Evolutionary conservation across 257 asterid genomes (phyloP).

Genomic region (Solanum okadae): DNA sequence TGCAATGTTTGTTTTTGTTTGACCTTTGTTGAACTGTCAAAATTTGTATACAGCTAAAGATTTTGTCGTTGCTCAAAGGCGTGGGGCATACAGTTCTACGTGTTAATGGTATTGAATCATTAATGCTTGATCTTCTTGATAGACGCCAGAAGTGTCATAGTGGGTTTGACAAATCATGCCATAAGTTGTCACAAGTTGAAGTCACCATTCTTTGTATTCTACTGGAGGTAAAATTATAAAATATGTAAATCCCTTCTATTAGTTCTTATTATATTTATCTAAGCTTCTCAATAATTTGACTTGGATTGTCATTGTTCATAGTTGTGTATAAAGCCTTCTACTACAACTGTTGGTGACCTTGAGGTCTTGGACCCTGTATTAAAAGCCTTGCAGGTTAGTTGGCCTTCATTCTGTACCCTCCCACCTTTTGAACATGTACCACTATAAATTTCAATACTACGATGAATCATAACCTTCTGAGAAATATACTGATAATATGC

Average conservation of each 20-base stretch:
- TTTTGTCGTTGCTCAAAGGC: constrained; percentile 58
- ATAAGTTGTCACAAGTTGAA: constrained; percentile 50
- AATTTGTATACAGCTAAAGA: constrained; percentile 48
- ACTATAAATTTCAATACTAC: not conserved
- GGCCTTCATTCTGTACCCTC: not conserved
- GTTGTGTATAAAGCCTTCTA: constrained; percentile 37
- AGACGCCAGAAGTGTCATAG: constrained; percentile 33
- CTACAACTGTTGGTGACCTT: constrained; percentile 29
- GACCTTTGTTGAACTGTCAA: not conserved
- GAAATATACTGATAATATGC: constrained; percentile 2
- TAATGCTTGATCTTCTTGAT: constrained; percentile 52
- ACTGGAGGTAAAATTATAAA: constrained; percentile 50
- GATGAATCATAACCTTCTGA: not conserved
- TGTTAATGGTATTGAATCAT: constrained; percentile 37
- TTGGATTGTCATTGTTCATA: constrained; percentile 8
- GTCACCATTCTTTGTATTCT: constrained; percentile 59
- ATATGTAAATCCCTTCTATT: not conserved
- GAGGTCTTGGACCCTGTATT: constrained; percentile 31
- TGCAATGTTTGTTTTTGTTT: constrained; percentile 2
- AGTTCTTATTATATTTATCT: not conserved
- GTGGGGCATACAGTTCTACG: constrained; percentile 50
- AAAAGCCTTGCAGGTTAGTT: constrained; percentile 62
- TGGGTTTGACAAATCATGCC: constrained; percentile 17
- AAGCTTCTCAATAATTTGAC: not conserved
- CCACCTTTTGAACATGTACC: not conserved